These are phyloP conservation scores for Fusarium zealandicum DNA, from an alignment of 2,329 filamentous ascomycete genomes.

Conservation along the genomic window DNA sequence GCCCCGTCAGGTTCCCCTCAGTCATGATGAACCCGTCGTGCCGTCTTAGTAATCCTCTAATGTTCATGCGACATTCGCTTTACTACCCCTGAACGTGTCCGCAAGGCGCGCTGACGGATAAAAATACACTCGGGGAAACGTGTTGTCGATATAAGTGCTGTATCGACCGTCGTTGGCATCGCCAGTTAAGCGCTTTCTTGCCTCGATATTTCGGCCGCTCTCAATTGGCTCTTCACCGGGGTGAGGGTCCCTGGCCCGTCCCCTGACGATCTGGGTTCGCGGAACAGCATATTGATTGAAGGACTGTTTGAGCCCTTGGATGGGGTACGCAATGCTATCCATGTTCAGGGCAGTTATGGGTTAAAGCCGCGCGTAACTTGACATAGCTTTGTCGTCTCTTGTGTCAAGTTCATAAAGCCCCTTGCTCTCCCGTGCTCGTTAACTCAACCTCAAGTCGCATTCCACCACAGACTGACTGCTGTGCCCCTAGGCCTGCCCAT, in stretches of 20 bases:
- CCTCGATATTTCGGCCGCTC: neutral
- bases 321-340: neutral
- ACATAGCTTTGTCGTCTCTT: neutral
- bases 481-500: neutral
- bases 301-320: neutral
- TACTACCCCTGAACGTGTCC: neutral
- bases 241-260: neutral
- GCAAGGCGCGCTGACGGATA: neutral
- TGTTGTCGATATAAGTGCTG: neutral
- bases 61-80: constrained; percentile 14
- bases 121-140: neutral
- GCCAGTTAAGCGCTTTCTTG: neutral
- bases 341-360: too few relatives aligned
- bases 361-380: constrained; percentile 4
- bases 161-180: neutral
- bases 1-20: constrained; percentile 23
- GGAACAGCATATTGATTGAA: neutral
- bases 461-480: neutral
- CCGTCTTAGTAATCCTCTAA: constrained; percentile 29
- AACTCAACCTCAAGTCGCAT: neutral
- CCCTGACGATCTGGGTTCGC: constrained; percentile 11
- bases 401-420: neutral
- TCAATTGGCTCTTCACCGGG: constrained; percentile 1
- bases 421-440: neutral
- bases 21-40: constrained; percentile 28